phyloP scores from a whole-genome alignment of 75 land plant genomes.

The Chamaecyparis obtusa region DNA sequence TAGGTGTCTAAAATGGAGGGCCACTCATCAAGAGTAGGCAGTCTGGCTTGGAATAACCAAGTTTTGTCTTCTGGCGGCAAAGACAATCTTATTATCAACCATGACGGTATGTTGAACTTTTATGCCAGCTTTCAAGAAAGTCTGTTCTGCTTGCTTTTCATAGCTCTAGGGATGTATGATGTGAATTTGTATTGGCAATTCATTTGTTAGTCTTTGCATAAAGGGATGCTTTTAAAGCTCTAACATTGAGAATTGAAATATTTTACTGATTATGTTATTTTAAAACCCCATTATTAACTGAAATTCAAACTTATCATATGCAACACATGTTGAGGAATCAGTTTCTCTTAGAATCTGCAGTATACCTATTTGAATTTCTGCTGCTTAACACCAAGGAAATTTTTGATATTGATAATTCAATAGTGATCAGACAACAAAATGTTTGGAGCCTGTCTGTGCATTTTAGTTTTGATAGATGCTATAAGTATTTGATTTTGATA shows the following conservation, averaged over 20 bases:
- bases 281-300: not conserved
- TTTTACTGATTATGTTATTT: not conserved
- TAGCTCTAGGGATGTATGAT: not conserved
- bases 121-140: not conserved
- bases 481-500: not conserved
- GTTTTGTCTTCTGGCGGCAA: conserved; percentile 59
- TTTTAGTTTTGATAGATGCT: not conserved
- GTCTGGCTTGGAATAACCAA: conserved; percentile 66
- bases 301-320: conserved; percentile 1
- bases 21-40: conserved; percentile 58
- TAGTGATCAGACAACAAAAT: not conserved
- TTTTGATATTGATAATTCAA: not conserved
- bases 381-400: not conserved
- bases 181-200: not conserved
- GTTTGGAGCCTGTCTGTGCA: not conserved
- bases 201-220: not conserved
- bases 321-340: conserved; percentile 44
- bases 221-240: not conserved
- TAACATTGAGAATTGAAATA: not conserved
- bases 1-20: conserved; percentile 46
- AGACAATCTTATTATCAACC: conserved; percentile 63
- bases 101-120: conserved; percentile 49
- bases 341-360: not conserved
- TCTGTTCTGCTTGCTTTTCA: not conserved
- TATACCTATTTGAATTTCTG: not conserved